phyloP scores from a whole-genome alignment of 257 asterid genomes.

The Solanum ahanhuiri region DNA sequence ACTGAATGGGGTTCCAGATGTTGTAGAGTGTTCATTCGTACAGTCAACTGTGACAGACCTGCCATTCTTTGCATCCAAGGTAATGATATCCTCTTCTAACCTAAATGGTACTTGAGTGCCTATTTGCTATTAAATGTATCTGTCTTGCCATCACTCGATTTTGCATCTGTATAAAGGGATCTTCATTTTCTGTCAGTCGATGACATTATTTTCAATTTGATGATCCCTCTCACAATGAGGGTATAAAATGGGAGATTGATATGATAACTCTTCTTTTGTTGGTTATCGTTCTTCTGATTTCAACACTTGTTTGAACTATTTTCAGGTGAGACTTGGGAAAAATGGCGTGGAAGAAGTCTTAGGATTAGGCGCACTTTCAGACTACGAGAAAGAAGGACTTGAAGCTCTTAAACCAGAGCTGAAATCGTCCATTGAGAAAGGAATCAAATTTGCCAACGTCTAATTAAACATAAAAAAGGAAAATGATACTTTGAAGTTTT shows the following conservation, averaged over 20 bases:
- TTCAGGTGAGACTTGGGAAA: slow-evolving; percentile 78
- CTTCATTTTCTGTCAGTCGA: neutral
- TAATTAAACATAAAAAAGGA: slow-evolving; percentile 8
- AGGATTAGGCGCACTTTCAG: slow-evolving; percentile 58
- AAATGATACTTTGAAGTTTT: neutral
- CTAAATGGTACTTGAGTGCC: neutral
- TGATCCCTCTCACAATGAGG: neutral
- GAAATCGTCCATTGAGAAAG: slow-evolving; percentile 68
- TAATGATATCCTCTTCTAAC: neutral
- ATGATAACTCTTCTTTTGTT: neutral
- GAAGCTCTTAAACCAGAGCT: slow-evolving; percentile 66
- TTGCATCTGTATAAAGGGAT: neutral
- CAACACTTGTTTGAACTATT: neutral
- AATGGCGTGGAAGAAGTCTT: slow-evolving; percentile 73
- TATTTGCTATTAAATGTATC: neutral
- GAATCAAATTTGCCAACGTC: slow-evolving; percentile 42
- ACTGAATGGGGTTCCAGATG: slow-evolving; percentile 87
- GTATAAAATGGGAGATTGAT: neutral
- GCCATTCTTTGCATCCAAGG: slow-evolving; percentile 91
- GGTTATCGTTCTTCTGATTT: neutral
- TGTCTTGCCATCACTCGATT: neutral
- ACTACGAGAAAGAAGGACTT: slow-evolving; percentile 62
- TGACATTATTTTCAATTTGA: neutral
- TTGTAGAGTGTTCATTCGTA: slow-evolving; percentile 67
- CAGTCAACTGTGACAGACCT: slow-evolving; percentile 74